Evolutionary conservation across 108 stramenopile species (phyloP).

Genomic region (Schizochytrium sp.): DNA sequence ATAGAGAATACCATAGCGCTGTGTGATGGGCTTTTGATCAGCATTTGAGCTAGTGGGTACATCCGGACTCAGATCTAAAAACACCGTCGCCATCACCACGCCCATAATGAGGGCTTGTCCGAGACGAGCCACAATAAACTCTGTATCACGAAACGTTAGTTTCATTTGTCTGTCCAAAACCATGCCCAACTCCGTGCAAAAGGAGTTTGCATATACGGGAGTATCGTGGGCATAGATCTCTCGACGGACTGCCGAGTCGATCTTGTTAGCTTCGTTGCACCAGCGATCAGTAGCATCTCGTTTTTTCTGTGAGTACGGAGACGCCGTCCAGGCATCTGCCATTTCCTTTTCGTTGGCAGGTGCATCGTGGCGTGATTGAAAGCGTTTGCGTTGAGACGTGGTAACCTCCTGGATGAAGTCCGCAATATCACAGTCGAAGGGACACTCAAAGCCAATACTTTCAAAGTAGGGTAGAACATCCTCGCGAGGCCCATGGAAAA

Average conservation of each 20-base stretch:
- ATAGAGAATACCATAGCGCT: background rate
- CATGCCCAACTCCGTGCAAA: background rate
- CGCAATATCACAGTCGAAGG: slow-evolving; percentile 82
- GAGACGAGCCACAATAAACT: background rate
- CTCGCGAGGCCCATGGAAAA: slow-evolving; percentile 85
- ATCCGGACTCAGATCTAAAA: background rate
- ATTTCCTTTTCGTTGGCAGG: background rate
- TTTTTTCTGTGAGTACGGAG: background rate
- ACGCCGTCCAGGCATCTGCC: background rate
- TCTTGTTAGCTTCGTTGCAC: background rate
- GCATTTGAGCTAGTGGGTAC: background rate
- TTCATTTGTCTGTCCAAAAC: slow-evolving; percentile 9
- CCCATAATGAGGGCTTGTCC: slow-evolving; percentile 26
- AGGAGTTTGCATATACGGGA: slow-evolving; percentile 66
- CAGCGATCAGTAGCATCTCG: background rate
- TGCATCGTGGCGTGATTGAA: background rate
- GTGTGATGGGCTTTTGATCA: background rate
- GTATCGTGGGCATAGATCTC: slow-evolving; percentile 62
- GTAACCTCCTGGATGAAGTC: slow-evolving; percentile 77
- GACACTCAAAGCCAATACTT: slow-evolving; percentile 79
- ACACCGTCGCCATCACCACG: slow-evolving; percentile 25
- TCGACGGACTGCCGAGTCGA: background rate
- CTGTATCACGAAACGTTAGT: slow-evolving; percentile 50
- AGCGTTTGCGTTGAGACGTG: background rate
- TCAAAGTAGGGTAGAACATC: slow-evolving; percentile 78